Evolutionary conservation across 495 filamentous ascomycete species (phyloP).

Genomic region (Neurospora sublineolata): DNA sequence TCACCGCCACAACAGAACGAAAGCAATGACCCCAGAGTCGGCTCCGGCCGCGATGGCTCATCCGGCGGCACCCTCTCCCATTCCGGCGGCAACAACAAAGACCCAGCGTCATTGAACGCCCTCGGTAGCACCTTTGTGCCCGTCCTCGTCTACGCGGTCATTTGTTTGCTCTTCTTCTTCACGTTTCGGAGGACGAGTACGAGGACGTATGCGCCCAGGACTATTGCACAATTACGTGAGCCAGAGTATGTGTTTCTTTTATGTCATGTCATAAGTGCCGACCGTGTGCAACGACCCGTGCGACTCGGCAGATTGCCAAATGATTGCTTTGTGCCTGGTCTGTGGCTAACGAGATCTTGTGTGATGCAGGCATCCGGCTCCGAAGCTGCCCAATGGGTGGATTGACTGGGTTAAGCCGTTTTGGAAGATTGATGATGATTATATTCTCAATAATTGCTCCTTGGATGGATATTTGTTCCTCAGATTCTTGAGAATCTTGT

Average conservation of each 20-base stretch:
- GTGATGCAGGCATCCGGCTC: constrained; percentile 46
- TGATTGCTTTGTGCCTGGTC: neutral
- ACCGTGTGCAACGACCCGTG: neutral
- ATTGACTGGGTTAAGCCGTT: constrained; percentile 55
- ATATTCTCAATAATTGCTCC: constrained; percentile 53
- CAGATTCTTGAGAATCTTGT: constrained; percentile 62
- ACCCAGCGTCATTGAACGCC: constrained; percentile 13
- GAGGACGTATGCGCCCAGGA: constrained; percentile 25
- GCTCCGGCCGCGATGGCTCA: constrained; percentile 16
- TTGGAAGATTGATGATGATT: constrained; percentile 47
- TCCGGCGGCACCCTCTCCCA: constrained; percentile 17
- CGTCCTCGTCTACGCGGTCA: constrained; percentile 28
- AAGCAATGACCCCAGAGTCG: constrained; percentile 17
- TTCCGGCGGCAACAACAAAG: constrained; percentile 4
- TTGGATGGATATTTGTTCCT: constrained; percentile 70
- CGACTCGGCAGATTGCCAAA: neutral
- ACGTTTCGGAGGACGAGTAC: constrained; percentile 15
- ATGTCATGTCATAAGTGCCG: neutral
- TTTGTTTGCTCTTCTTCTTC: constrained; percentile 23
- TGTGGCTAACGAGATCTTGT: constrained; percentile 10
- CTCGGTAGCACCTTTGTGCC: constrained; percentile 44
- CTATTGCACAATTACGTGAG: constrained; percentile 11
- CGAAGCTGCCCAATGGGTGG: constrained; percentile 53
- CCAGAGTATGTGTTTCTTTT: constrained; percentile 20
- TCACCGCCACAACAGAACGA: constrained; percentile 10